Percentiles rank a stretch among this genome's conserved stretches.
phyloP scores from a whole-genome alignment of 352 stramenopile species.

The Nothophytophthora sp. region DNA sequence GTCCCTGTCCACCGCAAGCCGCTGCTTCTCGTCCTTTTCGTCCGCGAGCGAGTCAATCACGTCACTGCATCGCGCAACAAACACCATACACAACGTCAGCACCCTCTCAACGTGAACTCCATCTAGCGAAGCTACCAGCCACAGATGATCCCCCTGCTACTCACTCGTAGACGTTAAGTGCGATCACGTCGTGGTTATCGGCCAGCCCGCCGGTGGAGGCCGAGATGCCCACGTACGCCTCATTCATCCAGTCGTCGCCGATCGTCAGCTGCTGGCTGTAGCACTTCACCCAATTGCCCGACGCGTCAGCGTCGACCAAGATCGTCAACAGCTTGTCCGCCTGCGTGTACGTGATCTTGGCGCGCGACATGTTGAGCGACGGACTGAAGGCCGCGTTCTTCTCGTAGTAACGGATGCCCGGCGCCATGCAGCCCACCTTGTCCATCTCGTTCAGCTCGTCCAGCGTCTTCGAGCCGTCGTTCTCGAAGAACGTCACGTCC shows the following conservation, averaged over 20 bases:
- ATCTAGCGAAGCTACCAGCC: neutral
- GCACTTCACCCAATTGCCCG: slow-evolving; percentile 73
- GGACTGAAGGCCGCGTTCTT: slow-evolving; percentile 77
- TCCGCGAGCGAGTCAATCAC: slow-evolving; percentile 56
- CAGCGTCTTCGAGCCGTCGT: slow-evolving; percentile 74
- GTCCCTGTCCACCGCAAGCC: slow-evolving; percentile 48
- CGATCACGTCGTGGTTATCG: slow-evolving; percentile 84
- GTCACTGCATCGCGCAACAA: slow-evolving; percentile 39
- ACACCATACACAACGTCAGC: slow-evolving; percentile 9
- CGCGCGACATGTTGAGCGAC: slow-evolving; percentile 80
- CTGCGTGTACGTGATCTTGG: slow-evolving; percentile 75
- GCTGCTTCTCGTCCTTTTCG: slow-evolving; percentile 62
- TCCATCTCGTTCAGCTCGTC: slow-evolving; percentile 74
- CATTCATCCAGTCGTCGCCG: slow-evolving; percentile 53
- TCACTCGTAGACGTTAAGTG: slow-evolving; percentile 79
- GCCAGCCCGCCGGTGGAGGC: slow-evolving; percentile 79
- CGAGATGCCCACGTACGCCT: slow-evolving; percentile 75
- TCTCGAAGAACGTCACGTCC: slow-evolving; percentile 83
- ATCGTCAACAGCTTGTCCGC: slow-evolving; percentile 63
- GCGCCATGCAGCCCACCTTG: slow-evolving; percentile 78
- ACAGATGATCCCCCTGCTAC: slow-evolving; percentile 9
- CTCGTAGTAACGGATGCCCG: slow-evolving; percentile 80
- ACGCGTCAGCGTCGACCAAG: slow-evolving; percentile 74
- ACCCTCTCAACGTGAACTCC: neutral
- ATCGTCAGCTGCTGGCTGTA: slow-evolving; percentile 56